phyloP scores from a whole-genome alignment of 768 basidiomycete species.

The Cystobasidium tubakii region DNA sequence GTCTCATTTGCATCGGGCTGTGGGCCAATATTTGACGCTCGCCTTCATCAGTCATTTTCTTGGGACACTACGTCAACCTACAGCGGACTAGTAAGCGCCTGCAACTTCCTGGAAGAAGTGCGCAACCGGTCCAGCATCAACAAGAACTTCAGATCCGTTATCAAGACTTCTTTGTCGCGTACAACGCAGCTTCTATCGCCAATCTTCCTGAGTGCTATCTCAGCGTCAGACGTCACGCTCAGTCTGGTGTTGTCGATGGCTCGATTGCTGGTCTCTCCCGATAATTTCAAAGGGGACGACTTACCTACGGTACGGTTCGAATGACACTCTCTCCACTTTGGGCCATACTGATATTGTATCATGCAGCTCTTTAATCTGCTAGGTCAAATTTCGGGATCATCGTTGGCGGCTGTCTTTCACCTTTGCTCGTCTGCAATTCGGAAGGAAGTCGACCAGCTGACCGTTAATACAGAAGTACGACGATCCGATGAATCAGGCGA shows the following conservation, averaged over 20 bases:
- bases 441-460: not conserved
- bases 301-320: slow-evolving; percentile 46
- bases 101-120: slow-evolving; percentile 63
- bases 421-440: not conserved
- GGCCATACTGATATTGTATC: not conserved
- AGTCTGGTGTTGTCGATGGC: not conserved
- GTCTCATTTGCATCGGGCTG: slow-evolving; percentile 39
- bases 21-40: not conserved
- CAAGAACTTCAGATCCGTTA: slow-evolving; percentile 63
- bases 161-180: slow-evolving; percentile 63
- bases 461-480: slow-evolving; percentile 17
- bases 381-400: not conserved
- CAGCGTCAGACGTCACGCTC: not conserved
- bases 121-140: slow-evolving; percentile 68
- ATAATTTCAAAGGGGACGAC: slow-evolving; percentile 51
- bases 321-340: not conserved
- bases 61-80: slow-evolving; percentile 60
- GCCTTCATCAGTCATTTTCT: slow-evolving; percentile 55
- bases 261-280: slow-evolving; percentile 50
- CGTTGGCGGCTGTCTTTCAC: not conserved
- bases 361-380: not conserved
- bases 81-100: slow-evolving; percentile 62
- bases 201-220: not conserved
- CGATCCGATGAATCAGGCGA: not conserved
- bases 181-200: slow-evolving; percentile 53